Evolutionary conservation across 2,329 filamentous ascomycete species (phyloP), one percentile per base, ranked within the genome.

Genomic region (Ophiosphaerella korrae): DNA sequence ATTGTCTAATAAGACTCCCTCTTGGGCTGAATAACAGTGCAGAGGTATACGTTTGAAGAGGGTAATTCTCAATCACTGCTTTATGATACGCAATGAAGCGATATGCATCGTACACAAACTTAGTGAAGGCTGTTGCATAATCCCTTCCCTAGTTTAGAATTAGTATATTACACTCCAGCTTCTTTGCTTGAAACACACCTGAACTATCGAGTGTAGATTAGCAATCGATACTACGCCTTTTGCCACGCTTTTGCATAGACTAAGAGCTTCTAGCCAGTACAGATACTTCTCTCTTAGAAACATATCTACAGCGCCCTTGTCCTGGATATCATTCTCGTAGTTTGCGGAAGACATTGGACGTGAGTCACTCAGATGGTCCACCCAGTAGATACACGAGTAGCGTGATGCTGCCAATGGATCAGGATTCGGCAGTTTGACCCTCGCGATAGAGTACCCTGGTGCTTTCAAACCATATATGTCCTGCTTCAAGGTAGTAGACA

Each of bases 301-400:
- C 5, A 24, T 11, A 35, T 48, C 35, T 12, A 52, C 41, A 48
- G 18, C 26, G 12, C 32, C 49, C 5, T 21, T 4, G 18, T 21
- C 18, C 18, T 21, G 18, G 18, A 21, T 4, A 21, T 21, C 18
- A 4, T 41, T 9, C 23, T 16, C 14, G 29, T 43, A 46, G 23
- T 48, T 14, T 41, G 42, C 14, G 35, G 35, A 45, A 45, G 35
- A 41, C 23, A 35, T 38, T 24, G 18, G 35, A 12, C 44, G 46
- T 21, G 18, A 59, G 31, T 58, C 61, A 44, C 43, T 66, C 16
- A 74, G 52, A 55, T 74, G 70, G 35, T 68, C 58, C 26, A 65
- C 53, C 73, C 70, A 75, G 49, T 68, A 69, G 38, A 73, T 43
- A 45, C 67, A 72, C 7, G 67, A 61, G 40, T 61, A 63, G 13